Conservation (phyloP, 129 eudicot genomes). For the Lonicera japonica region DNA sequence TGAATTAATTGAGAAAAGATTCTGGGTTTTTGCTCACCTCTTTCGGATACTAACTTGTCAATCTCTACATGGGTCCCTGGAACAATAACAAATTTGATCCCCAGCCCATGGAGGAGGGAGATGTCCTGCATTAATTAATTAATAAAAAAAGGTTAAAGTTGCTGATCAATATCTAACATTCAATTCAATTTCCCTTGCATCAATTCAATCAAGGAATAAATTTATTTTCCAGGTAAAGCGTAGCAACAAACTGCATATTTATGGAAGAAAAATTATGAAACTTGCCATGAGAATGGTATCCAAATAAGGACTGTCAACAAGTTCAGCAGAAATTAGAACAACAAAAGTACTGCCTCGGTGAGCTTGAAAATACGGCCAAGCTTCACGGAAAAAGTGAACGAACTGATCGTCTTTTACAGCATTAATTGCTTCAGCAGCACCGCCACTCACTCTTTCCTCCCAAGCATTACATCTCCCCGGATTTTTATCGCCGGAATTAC, state of each 20-base stretch:
- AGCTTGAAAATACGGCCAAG: conserved; percentile 96
- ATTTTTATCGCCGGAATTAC: conserved; percentile 4
- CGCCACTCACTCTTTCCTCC: conserved; percentile 41
- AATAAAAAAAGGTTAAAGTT: too few relatives aligned
- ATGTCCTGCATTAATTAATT: conserved; percentile 96
- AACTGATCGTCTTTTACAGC: conserved; percentile 59
- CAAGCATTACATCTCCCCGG: conserved; percentile 33
- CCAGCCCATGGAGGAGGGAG: conserved; percentile 83
- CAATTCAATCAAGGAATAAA: background rate
- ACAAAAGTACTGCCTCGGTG: conserved; percentile 91
- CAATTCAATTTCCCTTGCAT: background rate
- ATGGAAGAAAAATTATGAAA: background rate
- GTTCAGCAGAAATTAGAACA: conserved; percentile 73
- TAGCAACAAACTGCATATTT: too few relatives aligned
- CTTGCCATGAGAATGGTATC: conserved; percentile 80
- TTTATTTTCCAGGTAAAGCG: background rate
- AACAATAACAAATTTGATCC: conserved; percentile 85
- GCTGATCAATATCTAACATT: too few relatives aligned
- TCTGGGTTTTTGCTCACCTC: conserved; percentile 42
- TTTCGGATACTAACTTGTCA: conserved; percentile 75
- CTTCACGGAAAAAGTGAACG: conserved; percentile 72
- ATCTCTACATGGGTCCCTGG: conserved; percentile 96
- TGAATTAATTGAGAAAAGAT: background rate
- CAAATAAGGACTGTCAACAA: conserved; percentile 59
- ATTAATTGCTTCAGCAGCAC: conserved; percentile 23